These are phyloP conservation scores for Yamadazyma takamatsuzukensis DNA, from an alignment of 805 yeast species.

Conservation along the genomic window DNA sequence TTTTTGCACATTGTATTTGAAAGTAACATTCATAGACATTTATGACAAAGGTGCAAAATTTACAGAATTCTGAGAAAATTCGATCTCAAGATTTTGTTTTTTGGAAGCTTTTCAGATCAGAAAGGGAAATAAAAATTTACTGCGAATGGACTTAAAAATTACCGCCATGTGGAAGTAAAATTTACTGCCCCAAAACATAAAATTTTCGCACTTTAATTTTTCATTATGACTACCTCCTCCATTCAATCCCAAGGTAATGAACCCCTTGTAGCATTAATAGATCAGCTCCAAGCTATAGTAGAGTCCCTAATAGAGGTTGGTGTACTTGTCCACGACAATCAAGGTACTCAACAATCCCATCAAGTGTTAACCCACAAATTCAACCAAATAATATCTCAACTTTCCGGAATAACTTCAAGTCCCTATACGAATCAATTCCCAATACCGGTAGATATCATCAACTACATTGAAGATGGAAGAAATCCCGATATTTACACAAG, in stretches of 20 bases:
- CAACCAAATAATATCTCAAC: conserved; percentile 40
- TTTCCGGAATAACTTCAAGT: conserved; percentile 29
- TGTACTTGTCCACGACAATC: conserved; percentile 88
- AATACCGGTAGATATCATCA: conserved; percentile 80
- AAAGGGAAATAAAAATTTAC: no score
- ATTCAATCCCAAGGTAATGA: conserved; percentile 21
- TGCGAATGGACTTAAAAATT: no score
- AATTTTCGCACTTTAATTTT: no score
- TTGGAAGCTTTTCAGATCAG: no score
- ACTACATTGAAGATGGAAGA: conserved; percentile 92
- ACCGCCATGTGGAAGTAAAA: no score
- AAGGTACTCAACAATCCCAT: conserved; percentile 80
- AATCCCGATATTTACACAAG: conserved; percentile 96
- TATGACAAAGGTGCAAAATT: no score
- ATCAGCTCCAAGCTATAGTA: conserved; percentile 28
- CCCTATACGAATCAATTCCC: conserved; percentile 37
- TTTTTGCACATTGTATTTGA: conserved; percentile 6
- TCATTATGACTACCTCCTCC: conserved; percentile 29
- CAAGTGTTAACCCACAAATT: conserved; percentile 37
- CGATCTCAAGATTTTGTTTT: no score
- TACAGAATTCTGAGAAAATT: no score
- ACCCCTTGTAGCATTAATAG: conserved; percentile 27
- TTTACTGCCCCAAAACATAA: no score
- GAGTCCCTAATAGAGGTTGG: conserved; percentile 89
- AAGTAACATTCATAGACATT: conserved; percentile 6